Conservation (phyloP, 768 basidiomycete genomes). For the Leucocoprinus birnbaumii region DNA sequence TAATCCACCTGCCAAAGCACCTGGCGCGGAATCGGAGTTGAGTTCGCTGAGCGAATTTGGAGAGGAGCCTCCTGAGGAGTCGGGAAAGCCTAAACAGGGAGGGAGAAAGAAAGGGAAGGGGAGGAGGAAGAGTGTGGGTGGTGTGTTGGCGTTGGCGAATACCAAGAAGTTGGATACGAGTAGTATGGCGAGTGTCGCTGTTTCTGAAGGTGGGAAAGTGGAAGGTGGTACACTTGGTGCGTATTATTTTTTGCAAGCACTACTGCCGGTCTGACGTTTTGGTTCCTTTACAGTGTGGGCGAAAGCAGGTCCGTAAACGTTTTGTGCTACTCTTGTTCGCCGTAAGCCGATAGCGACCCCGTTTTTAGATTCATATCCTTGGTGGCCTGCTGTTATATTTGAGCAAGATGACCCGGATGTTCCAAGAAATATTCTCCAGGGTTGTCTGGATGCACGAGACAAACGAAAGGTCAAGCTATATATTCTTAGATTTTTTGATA, state of each 20-base stretch:
- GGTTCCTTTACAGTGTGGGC: slow-evolving; percentile 66
- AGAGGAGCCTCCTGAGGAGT: slow-evolving; percentile 15
- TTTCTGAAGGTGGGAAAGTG: slow-evolving; percentile 16
- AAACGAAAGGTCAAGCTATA: slow-evolving; percentile 44
- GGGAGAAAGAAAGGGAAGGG: slow-evolving; percentile 12
- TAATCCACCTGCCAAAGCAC: too few relatives aligned
- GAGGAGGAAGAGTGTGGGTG: slow-evolving; percentile 11
- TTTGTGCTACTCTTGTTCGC: not conserved
- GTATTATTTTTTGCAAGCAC: slow-evolving; percentile 18
- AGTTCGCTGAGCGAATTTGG: slow-evolving; percentile 45
- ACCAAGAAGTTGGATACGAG: slow-evolving; percentile 13
- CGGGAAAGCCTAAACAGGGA: not conserved
- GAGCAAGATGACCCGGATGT: slow-evolving; percentile 57
- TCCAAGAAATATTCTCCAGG: slow-evolving; percentile 37
- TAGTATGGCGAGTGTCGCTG: slow-evolving; percentile 5
- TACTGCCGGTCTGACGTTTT: slow-evolving; percentile 3
- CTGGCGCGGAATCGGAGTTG: slow-evolving; percentile 36
- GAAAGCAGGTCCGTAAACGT: slow-evolving; percentile 53
- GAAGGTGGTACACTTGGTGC: slow-evolving; percentile 62
- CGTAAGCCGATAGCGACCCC: not conserved
- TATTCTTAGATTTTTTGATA: slow-evolving; percentile 82
- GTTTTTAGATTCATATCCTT: slow-evolving; percentile 66
- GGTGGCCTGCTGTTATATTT: slow-evolving; percentile 84
- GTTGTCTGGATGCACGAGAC: slow-evolving; percentile 25
- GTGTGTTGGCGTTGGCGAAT: not conserved